These are phyloP conservation scores for Yamadazyma paraphyllophila DNA, from an alignment of 805 yeast species.

Conservation along the genomic window DNA sequence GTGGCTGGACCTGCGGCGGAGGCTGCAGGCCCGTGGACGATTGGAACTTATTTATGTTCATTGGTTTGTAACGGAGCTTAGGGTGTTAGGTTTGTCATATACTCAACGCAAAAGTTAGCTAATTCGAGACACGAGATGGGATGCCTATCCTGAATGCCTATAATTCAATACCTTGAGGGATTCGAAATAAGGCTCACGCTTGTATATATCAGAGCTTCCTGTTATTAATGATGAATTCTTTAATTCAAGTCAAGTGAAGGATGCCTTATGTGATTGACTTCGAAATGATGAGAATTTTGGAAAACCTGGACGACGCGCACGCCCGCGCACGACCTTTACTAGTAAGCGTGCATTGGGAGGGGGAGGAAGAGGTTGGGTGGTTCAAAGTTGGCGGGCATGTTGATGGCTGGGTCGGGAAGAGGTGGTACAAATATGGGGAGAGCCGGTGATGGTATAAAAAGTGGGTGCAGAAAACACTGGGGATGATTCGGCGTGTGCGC, in stretches of 20 bases:
- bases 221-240: neutral
- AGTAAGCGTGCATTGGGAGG: neutral
- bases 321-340: conserved; percentile 1
- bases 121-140: too few species aligned
- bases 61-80: conserved; percentile 4
- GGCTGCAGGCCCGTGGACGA: conserved; percentile 28
- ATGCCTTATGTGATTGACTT: neutral
- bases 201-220: too few species aligned
- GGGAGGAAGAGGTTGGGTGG: neutral
- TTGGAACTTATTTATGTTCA: conserved; percentile 40
- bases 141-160: too few species aligned
- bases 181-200: too few species aligned
- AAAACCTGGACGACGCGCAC: conserved; percentile 6
- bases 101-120: neutral
- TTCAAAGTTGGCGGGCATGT: neutral
- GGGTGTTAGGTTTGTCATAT: neutral
- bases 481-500: neutral
- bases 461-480: too few species aligned
- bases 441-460: too few species aligned
- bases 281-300: conserved; percentile 7
- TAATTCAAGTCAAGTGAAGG: neutral
- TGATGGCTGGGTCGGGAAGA: too few species aligned
- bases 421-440: too few species aligned
- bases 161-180: too few species aligned
- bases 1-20: conserved; percentile 21